Conservation (phyloP, 129 eudicot species). For the carrot (Daucus carota) region DH1_v3.0 NC_030383.2:54965501-54966000, state of each 20-base stretch:
- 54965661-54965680: not conserved
- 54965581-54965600: too few species aligned
- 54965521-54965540: not conserved
- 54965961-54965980: conserved; percentile 7
- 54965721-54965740: not conserved
- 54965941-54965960: conserved; percentile 3
- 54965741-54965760: not conserved
- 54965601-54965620: too few species aligned
- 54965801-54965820: not conserved
- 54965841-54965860: not conserved
- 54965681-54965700: not conserved
- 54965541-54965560: too few species aligned
- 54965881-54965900: conserved; percentile 3
- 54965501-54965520: not conserved
- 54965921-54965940: not conserved
- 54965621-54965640: not conserved
- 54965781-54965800: not conserved
- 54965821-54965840: not conserved
- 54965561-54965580: too few species aligned
- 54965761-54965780: conserved; percentile 1
- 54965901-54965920: conserved; percentile 4
- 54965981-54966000: conserved; percentile 10
- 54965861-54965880: not conserved
- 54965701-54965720: not conserved
- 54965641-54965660: not conserved